Evolutionary conservation across 2,329 filamentous ascomycete species (phyloP).

Genomic region (Trichoderma koningii): DNA sequence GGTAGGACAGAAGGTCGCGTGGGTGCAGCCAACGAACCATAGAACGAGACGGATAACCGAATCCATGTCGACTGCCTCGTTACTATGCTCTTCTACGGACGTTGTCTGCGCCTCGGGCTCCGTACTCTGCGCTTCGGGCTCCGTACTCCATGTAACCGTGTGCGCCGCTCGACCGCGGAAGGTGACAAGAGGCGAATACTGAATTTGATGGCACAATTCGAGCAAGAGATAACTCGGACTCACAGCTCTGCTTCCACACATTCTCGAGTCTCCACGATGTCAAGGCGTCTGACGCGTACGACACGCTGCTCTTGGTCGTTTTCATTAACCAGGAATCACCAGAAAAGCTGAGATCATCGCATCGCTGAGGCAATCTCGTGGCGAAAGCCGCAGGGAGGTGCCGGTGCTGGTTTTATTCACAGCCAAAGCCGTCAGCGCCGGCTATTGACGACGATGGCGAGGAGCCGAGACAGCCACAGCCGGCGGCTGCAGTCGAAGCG

Average conservation of each 20-base stretch:
- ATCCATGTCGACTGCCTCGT: not conserved
- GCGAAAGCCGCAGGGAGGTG: constrained; percentile 29
- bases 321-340: not conserved
- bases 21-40: not conserved
- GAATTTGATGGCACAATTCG: too few species aligned
- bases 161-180: not conserved
- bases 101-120: not conserved
- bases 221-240: not conserved
- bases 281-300: too few species aligned
- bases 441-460: not conserved
- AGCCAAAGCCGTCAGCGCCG: not conserved
- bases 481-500: not conserved
- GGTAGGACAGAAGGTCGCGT: not conserved
- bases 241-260: not conserved
- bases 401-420: constrained; percentile 37
- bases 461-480: constrained; percentile 7
- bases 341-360: not conserved
- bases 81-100: not conserved
- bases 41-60: not conserved
- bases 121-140: not conserved
- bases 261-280: too few species aligned
- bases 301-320: too few species aligned
- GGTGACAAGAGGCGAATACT: not conserved
- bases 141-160: not conserved
- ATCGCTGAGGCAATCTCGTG: constrained; percentile 6